Base-by-base conservation (phyloP, 2,329 filamentous ascomycete species). In the Metarhizium humberi region DNA sequence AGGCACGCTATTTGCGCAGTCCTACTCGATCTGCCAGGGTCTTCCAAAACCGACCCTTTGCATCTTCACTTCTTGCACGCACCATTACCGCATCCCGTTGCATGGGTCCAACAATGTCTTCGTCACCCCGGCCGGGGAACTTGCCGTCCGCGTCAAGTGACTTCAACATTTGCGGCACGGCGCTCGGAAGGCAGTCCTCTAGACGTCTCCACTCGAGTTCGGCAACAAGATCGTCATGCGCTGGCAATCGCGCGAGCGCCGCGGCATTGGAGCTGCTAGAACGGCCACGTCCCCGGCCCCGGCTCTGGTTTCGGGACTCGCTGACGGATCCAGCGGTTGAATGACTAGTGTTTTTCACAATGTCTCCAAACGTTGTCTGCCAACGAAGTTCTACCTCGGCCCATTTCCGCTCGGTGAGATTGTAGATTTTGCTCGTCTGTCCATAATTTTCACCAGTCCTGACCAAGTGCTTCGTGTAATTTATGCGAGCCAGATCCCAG, bases 61-160 rank as follows among this genome's bases (percentile, higher is more conserved):
- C 72, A 59, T 75, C 73, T 48, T 78, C 75, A 55, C 71, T 73
- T 50, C 67, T 67, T 14, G 72, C 69, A 50, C 76, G 72, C 34
- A 71, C 68, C 79, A 82, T 82, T 59, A 75, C 71, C 43, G 75
- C 73, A 60, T 81, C 78, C 13, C 80, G 79, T 62, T 84, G 82
- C 92, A 96, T 96, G 6, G 92, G 92, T 1, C 92, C 92, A 48
- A 96, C 90, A 67, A 96, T 95, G 69, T 95, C 92, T 63, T 92
- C 87, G 64, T 96, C 91, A 53, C 91, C 91, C 36, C 92, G 81
- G 62, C 86, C 84, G 29, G 91, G 91, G 64, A 96, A 96, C 70
- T 96, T 96, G 66, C 88, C 87, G 59, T 87, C 79, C 66, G 86
- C 77, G 66, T 88, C 84, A 59, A 84, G 76, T 55, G 85, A 75